phyloP scores from a whole-genome alignment of 768 basidiomycete genomes.

The Dacryopinax spathularia region DNA sequence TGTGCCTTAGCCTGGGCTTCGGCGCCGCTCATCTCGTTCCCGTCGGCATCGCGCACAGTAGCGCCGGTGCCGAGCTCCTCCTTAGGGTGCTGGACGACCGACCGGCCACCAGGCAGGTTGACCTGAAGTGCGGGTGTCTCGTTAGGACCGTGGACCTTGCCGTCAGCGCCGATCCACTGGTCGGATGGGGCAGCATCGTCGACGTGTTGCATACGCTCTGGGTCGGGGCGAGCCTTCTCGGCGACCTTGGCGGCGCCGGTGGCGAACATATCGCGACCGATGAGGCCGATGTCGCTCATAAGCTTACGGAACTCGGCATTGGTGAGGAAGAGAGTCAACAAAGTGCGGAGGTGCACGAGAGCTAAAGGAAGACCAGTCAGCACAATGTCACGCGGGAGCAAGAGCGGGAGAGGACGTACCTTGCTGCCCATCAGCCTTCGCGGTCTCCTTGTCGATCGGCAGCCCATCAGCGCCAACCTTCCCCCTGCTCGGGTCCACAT shows the following conservation, averaged over 20 bases:
- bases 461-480: slow-evolving; percentile 30
- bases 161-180: slow-evolving; percentile 42
- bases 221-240: slow-evolving; percentile 46
- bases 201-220: slow-evolving; percentile 46
- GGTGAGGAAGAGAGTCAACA: slow-evolving; percentile 73
- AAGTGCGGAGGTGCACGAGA: slow-evolving; percentile 71
- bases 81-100: slow-evolving; percentile 38
- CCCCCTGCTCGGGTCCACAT: slow-evolving; percentile 32
- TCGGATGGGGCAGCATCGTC: slow-evolving; percentile 57
- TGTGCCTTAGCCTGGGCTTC: slow-evolving; percentile 21
- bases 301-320: slow-evolving; percentile 90
- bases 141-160: slow-evolving; percentile 29
- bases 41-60: slow-evolving; percentile 23
- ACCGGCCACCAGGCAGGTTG: slow-evolving; percentile 33
- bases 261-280: slow-evolving; percentile 74
- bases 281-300: slow-evolving; percentile 56
- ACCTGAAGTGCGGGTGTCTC: slow-evolving; percentile 38
- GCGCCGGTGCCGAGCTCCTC: slow-evolving; percentile 30
- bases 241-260: slow-evolving; percentile 59
- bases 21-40: slow-evolving; percentile 22
- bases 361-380: slow-evolving; percentile 34
- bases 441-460: slow-evolving; percentile 43
- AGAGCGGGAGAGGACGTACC: slow-evolving; percentile 30
- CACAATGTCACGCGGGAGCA: background rate
- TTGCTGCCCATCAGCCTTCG: slow-evolving; percentile 43